Percentiles rank a stretch among this genome's conserved stretches.
These are phyloP conservation scores for Gynandropsis gynandra DNA, from an alignment of 345 rosid genomes.

Conservation along the genomic window DNA sequence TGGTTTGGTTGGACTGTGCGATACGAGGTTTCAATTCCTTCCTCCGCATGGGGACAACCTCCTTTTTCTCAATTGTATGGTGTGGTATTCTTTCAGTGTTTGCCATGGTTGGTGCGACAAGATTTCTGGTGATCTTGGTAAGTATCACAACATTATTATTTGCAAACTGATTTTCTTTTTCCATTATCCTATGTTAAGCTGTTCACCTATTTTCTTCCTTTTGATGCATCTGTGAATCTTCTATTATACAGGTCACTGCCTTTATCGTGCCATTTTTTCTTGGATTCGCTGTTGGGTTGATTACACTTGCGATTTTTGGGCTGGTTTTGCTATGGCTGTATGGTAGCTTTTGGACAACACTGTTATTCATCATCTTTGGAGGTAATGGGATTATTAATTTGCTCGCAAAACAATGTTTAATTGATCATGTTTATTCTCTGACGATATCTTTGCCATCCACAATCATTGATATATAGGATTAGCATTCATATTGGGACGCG, in stretches of 20 bases:
- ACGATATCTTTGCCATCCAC: constrained; percentile 12
- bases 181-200: neutral
- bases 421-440: constrained; percentile 4
- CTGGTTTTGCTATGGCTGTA: constrained; percentile 66
- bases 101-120: constrained; percentile 60
- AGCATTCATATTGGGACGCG: constrained; percentile 56
- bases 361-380: constrained; percentile 52
- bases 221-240: constrained; percentile 7
- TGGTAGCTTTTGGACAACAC: constrained; percentile 93
- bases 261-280: constrained; percentile 51
- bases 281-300: constrained; percentile 56
- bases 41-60: constrained; percentile 75
- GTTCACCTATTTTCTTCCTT: neutral
- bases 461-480: constrained; percentile 43
- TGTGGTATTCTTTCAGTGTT: constrained; percentile 74
- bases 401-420: neutral
- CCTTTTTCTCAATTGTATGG: constrained; percentile 81
- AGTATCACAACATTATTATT: constrained; percentile 22
- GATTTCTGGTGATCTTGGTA: constrained; percentile 31
- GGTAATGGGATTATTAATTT: constrained; percentile 37
- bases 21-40: constrained; percentile 83
- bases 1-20: constrained; percentile 88
- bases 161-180: neutral
- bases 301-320: constrained; percentile 57
- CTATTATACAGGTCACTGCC: constrained; percentile 58